phyloP scores from a whole-genome alignment of 208 protist species.

The Lotmaria passim region DNA sequence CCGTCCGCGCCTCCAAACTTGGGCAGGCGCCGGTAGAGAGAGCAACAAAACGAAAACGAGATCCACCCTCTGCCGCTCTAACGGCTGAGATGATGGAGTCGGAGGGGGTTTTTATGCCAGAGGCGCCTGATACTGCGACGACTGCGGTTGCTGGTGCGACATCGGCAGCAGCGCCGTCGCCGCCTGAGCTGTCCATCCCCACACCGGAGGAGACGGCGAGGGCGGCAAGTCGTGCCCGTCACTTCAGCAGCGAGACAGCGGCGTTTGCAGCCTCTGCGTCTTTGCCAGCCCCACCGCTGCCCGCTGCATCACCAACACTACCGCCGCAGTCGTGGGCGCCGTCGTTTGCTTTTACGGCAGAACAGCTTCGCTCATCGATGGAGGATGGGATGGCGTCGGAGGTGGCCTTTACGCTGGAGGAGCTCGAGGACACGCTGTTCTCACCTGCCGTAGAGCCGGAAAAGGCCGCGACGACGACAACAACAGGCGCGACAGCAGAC shows the following conservation, averaged over 20 bases:
- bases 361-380: constrained; percentile 10
- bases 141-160: not conserved
- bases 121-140: not conserved
- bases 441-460: not conserved
- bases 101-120: not conserved
- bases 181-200: constrained; percentile 3
- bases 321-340: constrained; percentile 22
- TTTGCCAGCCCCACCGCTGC: not conserved
- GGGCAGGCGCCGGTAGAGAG: not conserved
- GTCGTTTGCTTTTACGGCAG: constrained; percentile 17
- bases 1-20: constrained; percentile 26
- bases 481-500: not conserved
- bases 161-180: not conserved
- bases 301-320: not conserved
- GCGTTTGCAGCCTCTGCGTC: not conserved
- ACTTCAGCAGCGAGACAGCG: not conserved
- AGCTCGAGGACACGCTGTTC: constrained; percentile 78
- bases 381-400: constrained; percentile 36
- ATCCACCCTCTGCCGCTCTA: not conserved
- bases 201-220: constrained; percentile 2
- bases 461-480: not conserved
- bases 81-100: not conserved
- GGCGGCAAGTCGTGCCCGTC: constrained; percentile 11
- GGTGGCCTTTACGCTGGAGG: constrained; percentile 79
- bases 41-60: not conserved